phyloP scores from a whole-genome alignment of 2,329 filamentous ascomycete genomes.

The Emergomyces orientalis region DNA sequence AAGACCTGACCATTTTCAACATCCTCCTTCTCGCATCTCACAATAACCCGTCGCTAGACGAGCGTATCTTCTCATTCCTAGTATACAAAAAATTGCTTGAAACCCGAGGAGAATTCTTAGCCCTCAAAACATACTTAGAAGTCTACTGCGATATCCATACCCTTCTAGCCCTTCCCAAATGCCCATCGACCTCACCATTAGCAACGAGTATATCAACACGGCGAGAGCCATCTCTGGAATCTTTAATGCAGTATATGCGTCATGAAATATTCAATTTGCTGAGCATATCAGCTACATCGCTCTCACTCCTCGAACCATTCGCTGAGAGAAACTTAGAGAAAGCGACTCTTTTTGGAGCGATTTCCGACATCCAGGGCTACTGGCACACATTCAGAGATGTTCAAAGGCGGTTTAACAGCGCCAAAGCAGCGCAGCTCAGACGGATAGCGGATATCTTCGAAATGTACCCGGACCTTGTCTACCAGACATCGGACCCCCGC shows the following conservation, averaged over 20 bases:
- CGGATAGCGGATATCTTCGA: slow-evolving; percentile 17
- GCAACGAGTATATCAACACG: not conserved
- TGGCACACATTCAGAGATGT: not conserved
- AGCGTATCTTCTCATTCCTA: not conserved
- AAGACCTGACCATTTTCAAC: slow-evolving; percentile 13
- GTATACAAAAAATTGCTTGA: not conserved
- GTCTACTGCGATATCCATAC: not conserved
- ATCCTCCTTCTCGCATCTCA: not conserved
- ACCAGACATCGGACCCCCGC: not conserved
- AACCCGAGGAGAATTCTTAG: not conserved
- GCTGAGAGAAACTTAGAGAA: not conserved
- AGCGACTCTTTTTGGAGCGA: not conserved
- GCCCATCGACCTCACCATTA: not conserved
- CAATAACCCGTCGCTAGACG: not conserved
- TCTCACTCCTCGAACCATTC: not conserved
- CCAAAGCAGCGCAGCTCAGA: slow-evolving; percentile 11
- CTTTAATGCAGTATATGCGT: not conserved
- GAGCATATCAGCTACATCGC: not conserved
- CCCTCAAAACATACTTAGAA: not conserved
- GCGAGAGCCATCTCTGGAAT: not conserved
- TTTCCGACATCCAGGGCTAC: not conserved
- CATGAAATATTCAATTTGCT: not conserved
- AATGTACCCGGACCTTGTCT: slow-evolving; percentile 15
- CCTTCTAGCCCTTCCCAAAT: not conserved
- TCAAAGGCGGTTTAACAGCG: slow-evolving; percentile 7